These are phyloP conservation scores for Panaeolus cyanescens DNA, from an alignment of 768 basidiomycete species.

Conservation along the genomic window DNA sequence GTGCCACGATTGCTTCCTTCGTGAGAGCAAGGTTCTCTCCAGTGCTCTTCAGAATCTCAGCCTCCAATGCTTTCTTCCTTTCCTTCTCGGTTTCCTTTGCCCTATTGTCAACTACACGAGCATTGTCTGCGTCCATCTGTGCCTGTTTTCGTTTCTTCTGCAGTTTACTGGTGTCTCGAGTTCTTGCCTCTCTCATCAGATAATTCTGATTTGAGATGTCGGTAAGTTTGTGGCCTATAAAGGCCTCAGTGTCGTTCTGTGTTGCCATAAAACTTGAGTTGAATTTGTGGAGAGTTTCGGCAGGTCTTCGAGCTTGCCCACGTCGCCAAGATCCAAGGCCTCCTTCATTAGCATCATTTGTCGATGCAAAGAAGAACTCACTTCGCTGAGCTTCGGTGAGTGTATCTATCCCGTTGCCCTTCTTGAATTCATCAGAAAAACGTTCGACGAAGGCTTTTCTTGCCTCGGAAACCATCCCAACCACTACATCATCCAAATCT, in stretches of 20 bases:
- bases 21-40: slow-evolving; percentile 9
- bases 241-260: slow-evolving; percentile 12
- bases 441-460: slow-evolving; percentile 16
- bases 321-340: slow-evolving; percentile 17
- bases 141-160: slow-evolving; percentile 1
- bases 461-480: slow-evolving; percentile 22
- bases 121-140: slow-evolving; percentile 13
- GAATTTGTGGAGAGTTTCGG: slow-evolving; percentile 16
- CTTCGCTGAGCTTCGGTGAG: slow-evolving; percentile 8
- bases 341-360: slow-evolving; percentile 31
- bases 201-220: slow-evolving; percentile 6
- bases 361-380: slow-evolving; percentile 14
- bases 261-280: slow-evolving; percentile 7
- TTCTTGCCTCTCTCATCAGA: slow-evolving; percentile 7
- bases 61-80: background rate
- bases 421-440: slow-evolving; percentile 28
- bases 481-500: slow-evolving; percentile 11
- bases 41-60: background rate
- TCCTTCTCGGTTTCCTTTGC: slow-evolving; percentile 7
- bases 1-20: background rate
- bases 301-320: background rate
- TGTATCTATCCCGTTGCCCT: slow-evolving; percentile 16
- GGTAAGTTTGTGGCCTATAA: slow-evolving; percentile 3
- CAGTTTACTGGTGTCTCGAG: background rate
- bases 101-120: slow-evolving; percentile 5